Conservation (phyloP, 1,139 yeast genomes). For the Hyphopichia wangnamkhiaoensis region DNA sequence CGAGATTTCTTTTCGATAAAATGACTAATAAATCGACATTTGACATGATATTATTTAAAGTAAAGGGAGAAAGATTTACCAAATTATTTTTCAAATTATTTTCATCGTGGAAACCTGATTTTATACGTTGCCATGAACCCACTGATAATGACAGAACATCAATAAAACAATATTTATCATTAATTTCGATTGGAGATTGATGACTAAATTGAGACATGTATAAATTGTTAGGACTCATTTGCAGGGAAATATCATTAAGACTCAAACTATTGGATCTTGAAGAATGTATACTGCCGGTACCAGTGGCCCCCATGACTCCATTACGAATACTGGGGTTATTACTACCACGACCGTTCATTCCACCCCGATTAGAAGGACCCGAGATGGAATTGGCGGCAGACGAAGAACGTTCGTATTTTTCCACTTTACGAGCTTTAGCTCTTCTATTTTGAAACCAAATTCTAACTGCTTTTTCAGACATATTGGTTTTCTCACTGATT, state of each 20-base stretch:
- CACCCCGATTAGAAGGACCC: not conserved
- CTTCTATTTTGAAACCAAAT: slow-evolving; percentile 95
- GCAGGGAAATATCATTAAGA: slow-evolving; percentile 8
- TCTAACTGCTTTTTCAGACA: slow-evolving; percentile 89
- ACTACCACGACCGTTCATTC: not conserved
- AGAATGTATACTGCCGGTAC: slow-evolving; percentile 13
- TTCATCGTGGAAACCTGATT: slow-evolving; percentile 57
- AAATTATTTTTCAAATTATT: slow-evolving; percentile 43
- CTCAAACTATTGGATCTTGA: slow-evolving; percentile 26
- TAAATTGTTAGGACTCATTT: slow-evolving; percentile 7
- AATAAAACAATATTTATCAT: slow-evolving; percentile 66
- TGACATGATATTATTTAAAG: slow-evolving; percentile 61
- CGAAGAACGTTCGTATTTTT: slow-evolving; percentile 17
- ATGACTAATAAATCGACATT: slow-evolving; percentile 69
- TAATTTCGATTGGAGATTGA: slow-evolving; percentile 52
- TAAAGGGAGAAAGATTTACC: slow-evolving; percentile 64
- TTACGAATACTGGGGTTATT: not conserved
- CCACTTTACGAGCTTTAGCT: slow-evolving; percentile 71
- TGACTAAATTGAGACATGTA: slow-evolving; percentile 5
- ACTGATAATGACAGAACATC: slow-evolving; percentile 69
- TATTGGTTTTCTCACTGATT: slow-evolving; percentile 73
- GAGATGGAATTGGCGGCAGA: not conserved
- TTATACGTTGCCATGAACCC: slow-evolving; percentile 78
- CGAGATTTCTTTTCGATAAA: slow-evolving; percentile 66
- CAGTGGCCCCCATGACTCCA: too few species aligned